A percentile compares a stretch with the other conserved stretches of the same genome.
These are phyloP conservation scores for Fomitiporia mediterranea DNA, from an alignment of 1,284 basidiomycete genomes.

Conservation along the genomic window DNA sequence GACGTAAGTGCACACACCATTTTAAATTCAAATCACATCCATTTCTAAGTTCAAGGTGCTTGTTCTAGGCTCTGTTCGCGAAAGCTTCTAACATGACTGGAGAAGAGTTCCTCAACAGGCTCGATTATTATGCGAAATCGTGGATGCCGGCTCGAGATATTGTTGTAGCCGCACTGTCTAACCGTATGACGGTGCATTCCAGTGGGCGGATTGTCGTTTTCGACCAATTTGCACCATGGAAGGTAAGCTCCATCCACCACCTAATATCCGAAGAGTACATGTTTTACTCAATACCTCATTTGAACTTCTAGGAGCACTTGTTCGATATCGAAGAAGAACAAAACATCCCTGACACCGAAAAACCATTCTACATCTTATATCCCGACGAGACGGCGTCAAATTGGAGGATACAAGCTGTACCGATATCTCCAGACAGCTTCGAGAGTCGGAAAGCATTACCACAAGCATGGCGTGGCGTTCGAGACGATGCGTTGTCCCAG, in stretches of 20 bases:
- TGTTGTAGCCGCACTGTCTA: slow-evolving; percentile 63
- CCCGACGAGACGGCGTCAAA: slow-evolving; percentile 75
- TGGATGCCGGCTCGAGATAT: slow-evolving; percentile 93
- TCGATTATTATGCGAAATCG: slow-evolving; percentile 82
- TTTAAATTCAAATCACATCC: too few species aligned
- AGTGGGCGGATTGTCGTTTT: slow-evolving; percentile 81
- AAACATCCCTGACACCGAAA: slow-evolving; percentile 38
- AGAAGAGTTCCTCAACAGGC: slow-evolving; percentile 76
- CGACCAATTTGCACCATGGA: slow-evolving; percentile 82
- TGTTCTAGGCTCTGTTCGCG: slow-evolving; percentile 14
- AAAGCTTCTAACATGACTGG: slow-evolving; percentile 84
- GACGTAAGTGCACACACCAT: slow-evolving; percentile 59
- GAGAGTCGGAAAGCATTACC: slow-evolving; percentile 89
- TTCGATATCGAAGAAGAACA: slow-evolving; percentile 77
- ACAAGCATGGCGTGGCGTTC: slow-evolving; percentile 87
- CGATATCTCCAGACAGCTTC: slow-evolving; percentile 79
- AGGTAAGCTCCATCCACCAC: too few species aligned
- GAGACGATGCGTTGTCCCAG: slow-evolving; percentile 78
- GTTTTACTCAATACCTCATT: background rate
- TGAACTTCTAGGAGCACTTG: slow-evolving; percentile 71
- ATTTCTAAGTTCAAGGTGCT: slow-evolving; percentile 21
- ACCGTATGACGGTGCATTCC: slow-evolving; percentile 61
- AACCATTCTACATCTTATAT: slow-evolving; percentile 86
- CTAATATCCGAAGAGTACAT: background rate
- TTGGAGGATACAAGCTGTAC: slow-evolving; percentile 95